A percentile compares a stretch with the other conserved stretches of the same genome.
Conservation (phyloP, 2,329 filamentous ascomycete species). For the Chalaropsis thielavioides region DNA sequence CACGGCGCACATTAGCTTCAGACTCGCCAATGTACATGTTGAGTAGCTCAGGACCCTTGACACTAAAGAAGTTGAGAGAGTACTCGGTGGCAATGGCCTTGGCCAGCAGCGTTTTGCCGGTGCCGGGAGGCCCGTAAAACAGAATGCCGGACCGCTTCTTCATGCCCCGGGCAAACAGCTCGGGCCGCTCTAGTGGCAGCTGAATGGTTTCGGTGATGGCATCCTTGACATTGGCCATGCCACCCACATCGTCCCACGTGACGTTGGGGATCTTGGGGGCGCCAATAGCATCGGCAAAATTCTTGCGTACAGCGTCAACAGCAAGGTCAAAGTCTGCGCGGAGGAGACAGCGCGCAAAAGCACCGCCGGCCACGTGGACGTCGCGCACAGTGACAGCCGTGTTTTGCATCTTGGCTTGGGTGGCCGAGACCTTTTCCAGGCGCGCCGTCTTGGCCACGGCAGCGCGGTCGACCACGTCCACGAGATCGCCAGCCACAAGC, state of each 20-base stretch:
- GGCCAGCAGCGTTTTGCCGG: conserved; percentile 80
- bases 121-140: conserved; percentile 83
- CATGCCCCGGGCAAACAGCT: conserved; percentile 93
- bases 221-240: conserved; percentile 84
- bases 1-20: conserved; percentile 77
- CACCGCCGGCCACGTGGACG: conserved; percentile 75
- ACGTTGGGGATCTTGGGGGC: conserved; percentile 97
- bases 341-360: conserved; percentile 61
- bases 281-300: conserved; percentile 93
- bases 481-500: conserved; percentile 81
- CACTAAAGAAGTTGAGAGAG: conserved; percentile 85
- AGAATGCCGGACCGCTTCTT: conserved; percentile 92
- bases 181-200: conserved; percentile 75
- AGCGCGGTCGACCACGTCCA: conserved; percentile 87
- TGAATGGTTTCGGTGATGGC: conserved; percentile 96
- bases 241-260: conserved; percentile 89
- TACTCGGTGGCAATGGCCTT: conserved; percentile 92
- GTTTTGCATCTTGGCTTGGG: conserved; percentile 25
- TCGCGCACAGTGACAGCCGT: conserved; percentile 54
- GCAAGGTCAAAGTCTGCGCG: conserved; percentile 80
- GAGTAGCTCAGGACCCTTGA: conserved; percentile 80
- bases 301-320: conserved; percentile 89
- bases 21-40: conserved; percentile 97
- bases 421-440: conserved; percentile 43
- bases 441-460: conserved; percentile 61